These are phyloP conservation scores for Paramyrothecium sp. DNA, from an alignment of 2,329 filamentous ascomycete species.

Conservation along the genomic window DNA sequence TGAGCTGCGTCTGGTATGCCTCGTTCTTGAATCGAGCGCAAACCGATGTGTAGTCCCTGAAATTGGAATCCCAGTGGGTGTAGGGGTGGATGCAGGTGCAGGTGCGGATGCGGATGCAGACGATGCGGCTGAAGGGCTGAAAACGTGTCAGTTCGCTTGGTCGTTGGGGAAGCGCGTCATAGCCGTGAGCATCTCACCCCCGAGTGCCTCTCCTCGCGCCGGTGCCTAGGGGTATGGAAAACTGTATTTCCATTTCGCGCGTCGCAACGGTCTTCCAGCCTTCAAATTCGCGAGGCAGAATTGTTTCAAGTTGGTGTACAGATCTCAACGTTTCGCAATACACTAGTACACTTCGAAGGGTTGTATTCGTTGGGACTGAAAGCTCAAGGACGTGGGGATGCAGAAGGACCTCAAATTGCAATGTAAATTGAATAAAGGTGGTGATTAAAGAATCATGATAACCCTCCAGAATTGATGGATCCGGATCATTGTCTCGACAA, in stretches of 20 bases:
- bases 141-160: background rate
- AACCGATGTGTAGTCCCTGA: slow-evolving; percentile 32
- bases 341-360: no score
- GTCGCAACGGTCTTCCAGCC: slow-evolving; percentile 1
- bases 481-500: no score
- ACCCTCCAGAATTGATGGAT: no score
- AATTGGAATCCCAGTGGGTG: slow-evolving; percentile 13
- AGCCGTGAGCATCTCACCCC: slow-evolving; percentile 20
- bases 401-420: no score
- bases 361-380: no score
- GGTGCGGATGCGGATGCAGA: background rate
- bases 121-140: slow-evolving; percentile 14
- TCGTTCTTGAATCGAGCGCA: slow-evolving; percentile 33
- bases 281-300: slow-evolving; percentile 4
- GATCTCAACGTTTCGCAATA: no score
- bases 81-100: background rate
- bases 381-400: no score
- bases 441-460: background rate
- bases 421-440: background rate
- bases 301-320: no score
- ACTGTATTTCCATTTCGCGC: slow-evolving; percentile 34
- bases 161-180: slow-evolving; percentile 2
- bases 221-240: slow-evolving; percentile 27
- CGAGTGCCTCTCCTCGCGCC: slow-evolving; percentile 10
- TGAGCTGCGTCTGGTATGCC: slow-evolving; percentile 36